Conservation (phyloP, 2,329 filamentous ascomycete species). For the Colletotrichum camelliae region DNA sequence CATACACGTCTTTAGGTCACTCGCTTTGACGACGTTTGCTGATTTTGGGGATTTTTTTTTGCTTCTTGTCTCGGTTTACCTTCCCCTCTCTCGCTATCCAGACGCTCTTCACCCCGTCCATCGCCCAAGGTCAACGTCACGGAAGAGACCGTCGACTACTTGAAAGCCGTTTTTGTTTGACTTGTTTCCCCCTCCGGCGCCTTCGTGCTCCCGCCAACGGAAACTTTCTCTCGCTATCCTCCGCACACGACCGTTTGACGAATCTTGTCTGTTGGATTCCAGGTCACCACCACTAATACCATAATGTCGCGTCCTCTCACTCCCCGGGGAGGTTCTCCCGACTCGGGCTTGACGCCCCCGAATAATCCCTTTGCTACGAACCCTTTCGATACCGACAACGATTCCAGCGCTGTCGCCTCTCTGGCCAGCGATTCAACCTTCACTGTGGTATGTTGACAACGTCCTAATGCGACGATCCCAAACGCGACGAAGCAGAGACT, state of each 20-base stretch:
- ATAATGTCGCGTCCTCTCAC: conserved; percentile 19
- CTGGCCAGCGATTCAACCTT: conserved; percentile 24
- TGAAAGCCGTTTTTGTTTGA: background rate
- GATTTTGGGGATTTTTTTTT: background rate
- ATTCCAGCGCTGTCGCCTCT: conserved; percentile 17
- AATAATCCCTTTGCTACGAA: conserved; percentile 21
- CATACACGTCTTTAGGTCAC: background rate
- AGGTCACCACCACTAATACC: background rate
- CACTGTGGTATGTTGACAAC: conserved; percentile 15
- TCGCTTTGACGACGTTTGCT: conserved; percentile 6
- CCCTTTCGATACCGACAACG: conserved; percentile 24
- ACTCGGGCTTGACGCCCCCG: conserved; percentile 11
- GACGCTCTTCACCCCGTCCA: background rate
- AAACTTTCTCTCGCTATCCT: background rate
- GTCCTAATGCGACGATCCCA: background rate
- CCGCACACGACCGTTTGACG: background rate
- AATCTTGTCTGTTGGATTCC: background rate
- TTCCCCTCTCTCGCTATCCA: background rate
- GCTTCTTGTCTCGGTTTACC: background rate
- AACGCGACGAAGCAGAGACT: background rate
- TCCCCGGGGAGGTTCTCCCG: background rate
- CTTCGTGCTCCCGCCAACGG: background rate
- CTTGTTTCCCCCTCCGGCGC: background rate
- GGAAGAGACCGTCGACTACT: background rate
- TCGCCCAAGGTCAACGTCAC: background rate